A percentile compares a stretch with the other conserved stretches of the same genome.
Conservation (phyloP, 2,329 filamentous ascomycete species). For the Penicillium freii region DNA sequence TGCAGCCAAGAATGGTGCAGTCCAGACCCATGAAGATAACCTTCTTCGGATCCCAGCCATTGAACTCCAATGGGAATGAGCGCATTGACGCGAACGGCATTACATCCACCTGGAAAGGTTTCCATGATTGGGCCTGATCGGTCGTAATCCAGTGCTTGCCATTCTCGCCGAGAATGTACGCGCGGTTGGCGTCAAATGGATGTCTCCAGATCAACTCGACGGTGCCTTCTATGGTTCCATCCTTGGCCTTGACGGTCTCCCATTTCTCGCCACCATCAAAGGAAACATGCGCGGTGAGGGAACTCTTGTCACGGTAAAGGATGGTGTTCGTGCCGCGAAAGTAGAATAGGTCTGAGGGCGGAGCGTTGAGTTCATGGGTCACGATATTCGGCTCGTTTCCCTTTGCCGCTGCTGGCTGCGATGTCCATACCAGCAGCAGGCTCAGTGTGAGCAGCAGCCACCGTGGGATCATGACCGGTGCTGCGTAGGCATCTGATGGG, state of each 20-base stretch:
- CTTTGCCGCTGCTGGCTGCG: conserved; percentile 52
- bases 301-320: conserved; percentile 66
- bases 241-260: conserved; percentile 62
- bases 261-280: conserved; percentile 77
- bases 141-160: conserved; percentile 77
- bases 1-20: conserved; percentile 64
- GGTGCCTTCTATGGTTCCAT: conserved; percentile 50
- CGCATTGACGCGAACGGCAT: conserved; percentile 55
- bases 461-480: conserved; percentile 40
- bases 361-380: conserved; percentile 63
- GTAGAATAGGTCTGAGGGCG: conserved; percentile 73
- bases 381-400: conserved; percentile 63
- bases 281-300: conserved; percentile 71
- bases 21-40: conserved; percentile 79
- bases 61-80: conserved; percentile 64
- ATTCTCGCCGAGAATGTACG: conserved; percentile 71
- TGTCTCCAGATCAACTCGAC: conserved; percentile 69
- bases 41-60: conserved; percentile 77
- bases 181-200: conserved; percentile 72
- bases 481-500: conserved; percentile 32
- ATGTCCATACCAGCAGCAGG: conserved; percentile 54
- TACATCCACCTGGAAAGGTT: conserved; percentile 64
- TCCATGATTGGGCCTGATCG: conserved; percentile 80
- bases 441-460: conserved; percentile 49
- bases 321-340: conserved; percentile 86